These are phyloP conservation scores for Aspergillus incahuasiensis DNA, from an alignment of 495 filamentous ascomycete genomes.

Conservation along the genomic window DNA sequence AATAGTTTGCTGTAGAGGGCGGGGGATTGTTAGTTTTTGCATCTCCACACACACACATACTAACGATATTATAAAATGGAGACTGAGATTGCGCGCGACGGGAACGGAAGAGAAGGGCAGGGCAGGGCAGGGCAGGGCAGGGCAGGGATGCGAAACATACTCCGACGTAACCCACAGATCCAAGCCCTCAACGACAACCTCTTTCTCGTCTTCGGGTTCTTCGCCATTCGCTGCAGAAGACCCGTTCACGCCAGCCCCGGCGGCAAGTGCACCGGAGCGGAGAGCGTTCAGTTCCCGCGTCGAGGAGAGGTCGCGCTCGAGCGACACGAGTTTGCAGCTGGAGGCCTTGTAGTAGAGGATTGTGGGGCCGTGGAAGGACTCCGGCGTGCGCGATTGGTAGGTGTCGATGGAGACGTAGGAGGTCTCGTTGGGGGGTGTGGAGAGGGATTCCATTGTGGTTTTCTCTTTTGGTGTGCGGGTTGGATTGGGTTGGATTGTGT, in stretches of 20 bases:
- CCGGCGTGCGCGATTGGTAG: constrained; percentile 80
- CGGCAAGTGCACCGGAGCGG: too few species aligned
- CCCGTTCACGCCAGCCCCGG: constrained; percentile 9
- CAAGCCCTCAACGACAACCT: constrained; percentile 47
- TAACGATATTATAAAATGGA: too few species aligned
- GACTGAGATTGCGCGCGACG: too few species aligned
- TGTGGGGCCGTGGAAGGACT: constrained; percentile 76
- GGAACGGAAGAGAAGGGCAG: too few species aligned
- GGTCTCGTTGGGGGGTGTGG: constrained; percentile 40
- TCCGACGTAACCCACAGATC: constrained; percentile 76
- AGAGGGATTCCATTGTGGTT: constrained; percentile 43
- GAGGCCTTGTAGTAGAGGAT: constrained; percentile 72
- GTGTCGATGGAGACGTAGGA: constrained; percentile 69
- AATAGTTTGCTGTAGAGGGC: constrained; percentile 65
- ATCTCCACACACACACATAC: too few species aligned
- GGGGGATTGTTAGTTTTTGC: background rate
- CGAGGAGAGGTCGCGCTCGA: constrained; percentile 36
- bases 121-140: too few species aligned
- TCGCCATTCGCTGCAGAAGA: constrained; percentile 21
- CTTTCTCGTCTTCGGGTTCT: constrained; percentile 36
- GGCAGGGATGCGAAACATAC: constrained; percentile 47
- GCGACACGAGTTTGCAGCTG: constrained; percentile 55
- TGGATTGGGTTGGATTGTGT: too few species aligned
- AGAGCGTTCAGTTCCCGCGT: constrained; percentile 29
- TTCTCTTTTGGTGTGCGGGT: background rate